These are phyloP conservation scores for Wickerhamomyces tratensis DNA, from an alignment of 805 yeast species.

Conservation along the genomic window DNA sequence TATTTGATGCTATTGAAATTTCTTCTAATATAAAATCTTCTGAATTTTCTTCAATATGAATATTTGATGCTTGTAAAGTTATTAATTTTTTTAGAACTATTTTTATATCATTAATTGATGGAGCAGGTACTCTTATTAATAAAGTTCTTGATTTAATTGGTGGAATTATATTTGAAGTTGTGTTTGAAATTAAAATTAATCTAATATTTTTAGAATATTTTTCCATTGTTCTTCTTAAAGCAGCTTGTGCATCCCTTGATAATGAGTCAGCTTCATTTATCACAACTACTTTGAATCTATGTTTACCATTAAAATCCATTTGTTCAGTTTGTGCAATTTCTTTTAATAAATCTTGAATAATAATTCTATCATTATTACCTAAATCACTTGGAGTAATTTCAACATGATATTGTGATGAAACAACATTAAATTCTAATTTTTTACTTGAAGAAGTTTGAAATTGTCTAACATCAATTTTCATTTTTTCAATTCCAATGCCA, in stretches of 20 bases:
- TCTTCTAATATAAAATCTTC: conserved; percentile 32
- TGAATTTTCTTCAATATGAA: conserved; percentile 27
- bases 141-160: conserved; percentile 93
- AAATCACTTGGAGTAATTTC: conserved; percentile 96
- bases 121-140: conserved; percentile 81
- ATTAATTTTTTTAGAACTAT: conserved; percentile 47
- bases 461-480: conserved; percentile 84
- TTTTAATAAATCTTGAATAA: conserved; percentile 86
- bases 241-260: conserved; percentile 92
- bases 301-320: conserved; percentile 59
- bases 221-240: conserved; percentile 92
- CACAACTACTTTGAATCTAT: conserved; percentile 69
- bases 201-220: conserved; percentile 85
- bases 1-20: conserved; percentile 46
- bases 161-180: conserved; percentile 84
- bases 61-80: conserved; percentile 37
- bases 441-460: conserved; percentile 66
- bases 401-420: conserved; percentile 83
- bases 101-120: conserved; percentile 49
- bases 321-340: conserved; percentile 95
- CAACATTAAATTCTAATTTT: conserved; percentile 83
- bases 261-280: conserved; percentile 89
- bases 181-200: conserved; percentile 73
- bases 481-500: conserved; percentile 72
- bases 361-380: conserved; percentile 92